Conservation (phyloP, 352 stramenopile species). For the Discostella stelligera region DNA sequence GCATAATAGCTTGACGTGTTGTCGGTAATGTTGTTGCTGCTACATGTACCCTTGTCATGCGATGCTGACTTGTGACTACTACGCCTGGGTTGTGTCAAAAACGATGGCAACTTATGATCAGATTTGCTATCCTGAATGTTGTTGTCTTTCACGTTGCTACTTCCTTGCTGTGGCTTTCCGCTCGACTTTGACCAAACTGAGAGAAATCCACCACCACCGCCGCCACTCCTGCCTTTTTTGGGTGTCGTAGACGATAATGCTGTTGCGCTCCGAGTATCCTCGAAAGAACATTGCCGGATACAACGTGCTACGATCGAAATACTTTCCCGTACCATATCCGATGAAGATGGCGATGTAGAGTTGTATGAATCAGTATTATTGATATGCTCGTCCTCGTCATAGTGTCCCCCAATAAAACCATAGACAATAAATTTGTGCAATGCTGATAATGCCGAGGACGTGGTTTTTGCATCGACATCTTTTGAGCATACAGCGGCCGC, state of each 20-base stretch:
- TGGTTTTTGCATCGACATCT: slow-evolving; percentile 94
- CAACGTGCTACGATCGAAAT: slow-evolving; percentile 44
- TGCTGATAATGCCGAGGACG: slow-evolving; percentile 92
- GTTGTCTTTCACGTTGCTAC: neutral
- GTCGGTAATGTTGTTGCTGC: neutral
- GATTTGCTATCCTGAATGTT: neutral
- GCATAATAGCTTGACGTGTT: neutral
- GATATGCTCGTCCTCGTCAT: slow-evolving; percentile 89
- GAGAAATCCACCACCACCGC: slow-evolving; percentile 12
- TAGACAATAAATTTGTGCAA: slow-evolving; percentile 99
- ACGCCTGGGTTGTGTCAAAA: slow-evolving; percentile 25
- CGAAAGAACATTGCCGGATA: slow-evolving; percentile 39
- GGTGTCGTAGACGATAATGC: slow-evolving; percentile 1
- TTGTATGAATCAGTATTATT: slow-evolving; percentile 66
- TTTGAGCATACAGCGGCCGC: slow-evolving; percentile 93
- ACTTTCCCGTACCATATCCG: slow-evolving; percentile 54
- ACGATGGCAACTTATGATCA: slow-evolving; percentile 23
- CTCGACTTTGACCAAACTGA: slow-evolving; percentile 39
- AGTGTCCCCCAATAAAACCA: slow-evolving; percentile 82
- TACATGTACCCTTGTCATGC: slow-evolving; percentile 4
- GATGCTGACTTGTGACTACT: neutral
- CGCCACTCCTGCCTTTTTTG: neutral
- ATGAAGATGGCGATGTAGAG: slow-evolving; percentile 7
- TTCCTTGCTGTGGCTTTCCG: neutral
- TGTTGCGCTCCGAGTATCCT: slow-evolving; percentile 10